phyloP scores from a whole-genome alignment of 2,329 filamentous ascomycete species.

The Pyrenophora tritici-repentis region DNA sequence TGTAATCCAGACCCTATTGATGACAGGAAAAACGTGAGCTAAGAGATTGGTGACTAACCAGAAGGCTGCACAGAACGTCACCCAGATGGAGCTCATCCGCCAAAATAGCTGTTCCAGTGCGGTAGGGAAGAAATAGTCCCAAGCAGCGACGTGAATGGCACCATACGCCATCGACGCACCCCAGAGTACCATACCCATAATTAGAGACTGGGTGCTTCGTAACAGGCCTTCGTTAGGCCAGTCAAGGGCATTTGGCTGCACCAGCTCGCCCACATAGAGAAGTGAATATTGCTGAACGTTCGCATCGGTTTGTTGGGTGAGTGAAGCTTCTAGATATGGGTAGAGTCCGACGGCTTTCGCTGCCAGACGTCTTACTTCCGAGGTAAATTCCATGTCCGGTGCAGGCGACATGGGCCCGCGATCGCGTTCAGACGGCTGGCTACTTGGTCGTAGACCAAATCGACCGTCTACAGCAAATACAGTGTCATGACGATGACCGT shows the following conservation, averaged over 20 bases:
- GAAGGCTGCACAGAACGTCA: constrained; percentile 25
- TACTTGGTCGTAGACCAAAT: background rate
- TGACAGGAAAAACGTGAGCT: constrained; percentile 11
- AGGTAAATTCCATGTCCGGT: background rate
- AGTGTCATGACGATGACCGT: background rate
- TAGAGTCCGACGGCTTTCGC: background rate
- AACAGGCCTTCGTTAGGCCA: constrained; percentile 30
- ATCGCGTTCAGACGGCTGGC: background rate
- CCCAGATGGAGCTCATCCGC: constrained; percentile 20
- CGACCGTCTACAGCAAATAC: background rate
- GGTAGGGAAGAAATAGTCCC: constrained; percentile 25
- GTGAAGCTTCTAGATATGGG: background rate
- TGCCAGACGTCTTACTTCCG: background rate
- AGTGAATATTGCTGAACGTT: background rate
- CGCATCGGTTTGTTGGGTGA: background rate
- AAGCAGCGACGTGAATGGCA: constrained; percentile 29
- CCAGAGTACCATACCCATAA: constrained; percentile 25
- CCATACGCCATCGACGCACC: constrained; percentile 24
- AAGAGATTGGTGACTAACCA: constrained; percentile 24
- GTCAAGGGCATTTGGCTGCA: constrained; percentile 6
- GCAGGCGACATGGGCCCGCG: background rate
- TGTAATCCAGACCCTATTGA: constrained; percentile 19
- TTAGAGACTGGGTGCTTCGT: constrained; percentile 15
- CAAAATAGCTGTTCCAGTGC: constrained; percentile 24
- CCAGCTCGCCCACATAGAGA: background rate